Base-by-base conservation (phyloP, 441 rosid species). In the Melastoma candidum region DNA sequence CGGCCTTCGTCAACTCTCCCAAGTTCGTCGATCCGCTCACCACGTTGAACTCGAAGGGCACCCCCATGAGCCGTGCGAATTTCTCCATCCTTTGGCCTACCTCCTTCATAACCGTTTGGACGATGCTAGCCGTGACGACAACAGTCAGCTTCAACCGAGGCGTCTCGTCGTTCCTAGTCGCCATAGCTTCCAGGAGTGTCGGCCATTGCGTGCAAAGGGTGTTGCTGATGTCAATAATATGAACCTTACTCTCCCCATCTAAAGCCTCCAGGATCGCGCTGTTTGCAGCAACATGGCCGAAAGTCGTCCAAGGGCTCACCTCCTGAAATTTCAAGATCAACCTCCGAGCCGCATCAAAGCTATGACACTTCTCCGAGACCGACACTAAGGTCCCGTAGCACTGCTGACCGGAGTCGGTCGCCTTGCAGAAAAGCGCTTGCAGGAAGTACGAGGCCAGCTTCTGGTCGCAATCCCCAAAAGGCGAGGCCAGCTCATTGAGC, bases 171-270 rank as follows among this genome's bases (percentile, higher is more conserved):
- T 66, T 72, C 64, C 82, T 74, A 6, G 87, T 81, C 46, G 93
- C 93, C 50, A 84, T 61, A 52, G 88, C 68, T 68, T 84, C 93
- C 1, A 84, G 67, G 53, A 84, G 49, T 39, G 22, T 17, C 22
- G 93, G 93, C 93, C 93, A 84, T 60, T 84, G 93, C 12, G 88
- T 84, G 71, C 93, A 84, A 63, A 84, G 81, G 6, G 86, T 79
- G 60, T 81, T 76, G 76, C 88, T 81, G 12, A 81, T 77, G 51
- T 84, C 93, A 25, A 84, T 77, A 58, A 84, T 77, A 52, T 84
- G 93, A 66, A 84, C 80, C 54, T 77, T 77, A 48, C 64, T 61
- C 46, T 77, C 84, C 10, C 93, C 88, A 3, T 81, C 85, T 11
- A 84, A 61, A 57, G 86, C 83, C 57, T 84, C 93, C 59, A 84